Conservation (phyloP, 495 filamentous ascomycete genomes). For the Neurospora sp. region DNA sequence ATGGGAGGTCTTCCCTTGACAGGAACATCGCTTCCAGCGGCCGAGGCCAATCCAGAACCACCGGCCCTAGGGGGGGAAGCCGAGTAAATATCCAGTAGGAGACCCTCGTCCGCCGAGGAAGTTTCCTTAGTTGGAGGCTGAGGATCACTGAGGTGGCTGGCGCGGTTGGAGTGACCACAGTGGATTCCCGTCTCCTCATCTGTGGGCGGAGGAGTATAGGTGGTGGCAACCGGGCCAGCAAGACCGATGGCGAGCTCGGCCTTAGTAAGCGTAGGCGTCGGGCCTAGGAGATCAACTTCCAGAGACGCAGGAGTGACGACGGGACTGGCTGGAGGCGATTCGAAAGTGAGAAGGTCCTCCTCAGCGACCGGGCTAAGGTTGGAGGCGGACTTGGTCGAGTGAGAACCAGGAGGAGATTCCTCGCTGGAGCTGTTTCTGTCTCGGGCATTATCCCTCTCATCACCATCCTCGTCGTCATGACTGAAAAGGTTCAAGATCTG, state of each 20-base stretch:
- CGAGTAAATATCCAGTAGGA: neutral
- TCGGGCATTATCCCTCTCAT: neutral
- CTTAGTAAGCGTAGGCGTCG: neutral
- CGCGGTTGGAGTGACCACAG: neutral
- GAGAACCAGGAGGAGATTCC: neutral
- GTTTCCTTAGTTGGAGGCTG: neutral
- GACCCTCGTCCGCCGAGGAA: neutral
- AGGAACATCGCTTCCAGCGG: neutral
- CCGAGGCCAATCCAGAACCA: neutral
- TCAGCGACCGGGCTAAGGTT: neutral
- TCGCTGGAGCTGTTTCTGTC: neutral
- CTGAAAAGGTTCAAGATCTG: constrained; percentile 23
- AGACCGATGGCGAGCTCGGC: neutral
- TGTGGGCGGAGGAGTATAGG: neutral
- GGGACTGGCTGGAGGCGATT: neutral
- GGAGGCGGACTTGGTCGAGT: neutral
- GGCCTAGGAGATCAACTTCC: neutral
- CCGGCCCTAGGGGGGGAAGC: neutral
- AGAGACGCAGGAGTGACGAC: neutral
- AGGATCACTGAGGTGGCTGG: neutral
- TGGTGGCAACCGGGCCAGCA: neutral
- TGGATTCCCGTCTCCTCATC: neutral
- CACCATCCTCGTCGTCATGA: constrained; percentile 17
- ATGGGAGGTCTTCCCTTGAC: neutral
- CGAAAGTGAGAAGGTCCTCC: neutral